Percentiles rank a stretch among this genome's conserved stretches.
These are phyloP conservation scores for Colletotrichum trifolii DNA, from an alignment of 2,329 filamentous ascomycete genomes.

Conservation along the genomic window DNA sequence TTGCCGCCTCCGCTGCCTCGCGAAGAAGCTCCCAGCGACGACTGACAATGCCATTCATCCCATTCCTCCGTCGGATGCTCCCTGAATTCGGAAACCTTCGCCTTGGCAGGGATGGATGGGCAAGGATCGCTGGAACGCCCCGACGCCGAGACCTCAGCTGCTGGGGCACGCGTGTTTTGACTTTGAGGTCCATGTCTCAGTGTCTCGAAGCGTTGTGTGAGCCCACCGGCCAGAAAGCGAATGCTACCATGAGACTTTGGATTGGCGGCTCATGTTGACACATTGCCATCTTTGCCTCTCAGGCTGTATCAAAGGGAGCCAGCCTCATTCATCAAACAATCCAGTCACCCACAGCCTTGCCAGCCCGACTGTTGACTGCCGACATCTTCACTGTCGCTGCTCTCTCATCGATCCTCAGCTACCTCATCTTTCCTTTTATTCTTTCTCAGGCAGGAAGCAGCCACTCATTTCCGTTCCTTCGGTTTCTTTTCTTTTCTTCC, in stretches of 20 bases:
- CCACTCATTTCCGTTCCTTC: neutral
- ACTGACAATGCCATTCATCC: neutral
- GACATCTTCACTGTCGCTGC: neutral
- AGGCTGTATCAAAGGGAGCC: neutral
- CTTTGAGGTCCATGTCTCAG: slow-evolving; percentile 18
- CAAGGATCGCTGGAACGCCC: slow-evolving; percentile 1
- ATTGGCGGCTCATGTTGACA: neutral
- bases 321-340: neutral
- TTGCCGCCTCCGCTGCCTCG: too few relatives aligned
- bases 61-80: neutral
- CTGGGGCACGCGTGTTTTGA: slow-evolving; percentile 11
- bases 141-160: neutral
- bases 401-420: neutral
- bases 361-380: slow-evolving; percentile 2
- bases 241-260: neutral
- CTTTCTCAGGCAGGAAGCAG: neutral
- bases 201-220: slow-evolving; percentile 8
- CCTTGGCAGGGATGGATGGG: slow-evolving; percentile 15
- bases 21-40: too few relatives aligned
- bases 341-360: neutral
- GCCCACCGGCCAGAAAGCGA: neutral
- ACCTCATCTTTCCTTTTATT: neutral
- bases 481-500: neutral
- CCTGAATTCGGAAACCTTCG: neutral
- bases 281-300: neutral